These are phyloP conservation scores for Chamaecrista fasciculata DNA, from an alignment of 306 rosid species.

Conservation along the genomic window DNA sequence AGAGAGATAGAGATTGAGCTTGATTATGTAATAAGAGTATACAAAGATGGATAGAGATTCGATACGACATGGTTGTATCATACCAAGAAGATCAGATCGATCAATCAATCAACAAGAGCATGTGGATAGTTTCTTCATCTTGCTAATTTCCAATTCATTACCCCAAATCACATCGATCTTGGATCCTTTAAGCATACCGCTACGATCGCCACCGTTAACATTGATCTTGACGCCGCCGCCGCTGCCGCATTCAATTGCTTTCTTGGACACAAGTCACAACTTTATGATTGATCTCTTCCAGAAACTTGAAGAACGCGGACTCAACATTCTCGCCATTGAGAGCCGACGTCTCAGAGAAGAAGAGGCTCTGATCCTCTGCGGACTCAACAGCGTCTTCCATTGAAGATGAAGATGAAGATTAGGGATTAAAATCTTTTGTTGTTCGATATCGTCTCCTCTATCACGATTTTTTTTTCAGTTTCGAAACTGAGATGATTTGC, in stretches of 20 bases:
- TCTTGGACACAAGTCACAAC: constrained; percentile 56
- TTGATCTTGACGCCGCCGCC: no score
- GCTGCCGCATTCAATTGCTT: constrained; percentile 47
- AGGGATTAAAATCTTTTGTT: no score
- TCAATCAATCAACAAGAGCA: constrained; percentile 64
- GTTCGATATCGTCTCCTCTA: no score
- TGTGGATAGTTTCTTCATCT: constrained; percentile 76
- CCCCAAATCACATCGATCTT: constrained; percentile 62
- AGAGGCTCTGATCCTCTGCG: constrained; percentile 74
- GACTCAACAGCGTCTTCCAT: constrained; percentile 78
- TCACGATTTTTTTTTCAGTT: no score
- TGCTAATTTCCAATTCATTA: constrained; percentile 72
- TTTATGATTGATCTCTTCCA: constrained; percentile 59
- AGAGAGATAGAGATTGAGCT: no score
- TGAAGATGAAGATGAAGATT: no score
- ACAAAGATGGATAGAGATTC: no score
- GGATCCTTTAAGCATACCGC: constrained; percentile 45
- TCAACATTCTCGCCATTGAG: constrained; percentile 75
- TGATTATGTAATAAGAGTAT: no score
- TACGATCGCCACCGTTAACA: constrained; percentile 14
- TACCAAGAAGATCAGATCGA: constrained; percentile 4
- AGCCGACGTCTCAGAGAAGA: constrained; percentile 87
- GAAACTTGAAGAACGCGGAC: constrained; percentile 56
- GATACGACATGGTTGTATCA: no score
- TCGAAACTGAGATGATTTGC: no score